A percentile compares a stretch with the other conserved stretches of the same genome.
phyloP scores from a whole-genome alignment of 2,329 filamentous ascomycete genomes.

The Trichophyton verrucosum region DNA sequence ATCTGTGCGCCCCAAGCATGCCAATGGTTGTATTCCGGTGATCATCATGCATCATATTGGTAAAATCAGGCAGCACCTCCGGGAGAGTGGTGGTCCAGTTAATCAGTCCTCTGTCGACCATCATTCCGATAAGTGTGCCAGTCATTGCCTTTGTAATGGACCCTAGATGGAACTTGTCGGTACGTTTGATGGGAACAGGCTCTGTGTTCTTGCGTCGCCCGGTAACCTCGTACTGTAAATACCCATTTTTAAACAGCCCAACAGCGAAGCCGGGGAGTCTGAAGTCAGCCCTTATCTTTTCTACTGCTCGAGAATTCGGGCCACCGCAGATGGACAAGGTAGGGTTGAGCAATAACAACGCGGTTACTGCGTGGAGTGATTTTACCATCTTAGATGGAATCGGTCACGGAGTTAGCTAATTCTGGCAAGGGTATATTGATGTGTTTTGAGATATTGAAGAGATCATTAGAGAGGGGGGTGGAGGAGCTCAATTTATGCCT shows the following conservation, averaged over 20 bases:
- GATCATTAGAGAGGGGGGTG: background rate
- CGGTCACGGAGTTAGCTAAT: background rate
- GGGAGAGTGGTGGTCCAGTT: constrained; percentile 8
- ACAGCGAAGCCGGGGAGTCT: constrained; percentile 7
- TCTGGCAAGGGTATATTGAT: background rate
- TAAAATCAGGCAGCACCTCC: constrained; percentile 4
- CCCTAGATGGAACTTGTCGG: constrained; percentile 7
- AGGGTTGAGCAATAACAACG: background rate
- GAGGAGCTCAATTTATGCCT: background rate
- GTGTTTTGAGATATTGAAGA: background rate
- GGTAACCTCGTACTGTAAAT: background rate
- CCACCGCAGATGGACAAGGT: background rate
- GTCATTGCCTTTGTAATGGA: constrained; percentile 10
- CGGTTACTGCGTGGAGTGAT: background rate
- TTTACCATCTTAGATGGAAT: background rate
- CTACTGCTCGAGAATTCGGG: background rate
- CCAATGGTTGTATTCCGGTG: constrained; percentile 7
- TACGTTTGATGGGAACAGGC: background rate
- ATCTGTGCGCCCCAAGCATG: constrained; percentile 8
- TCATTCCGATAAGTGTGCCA: constrained; percentile 7
- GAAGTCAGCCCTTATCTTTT: constrained; percentile 3
- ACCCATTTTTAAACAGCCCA: background rate
- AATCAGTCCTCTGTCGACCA: constrained; percentile 6
- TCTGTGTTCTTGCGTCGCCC: constrained; percentile 5
- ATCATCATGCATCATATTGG: background rate